Evolutionary conservation across 345 rosid genomes (phyloP), one percentile per base, ranked within the genome.

Genomic region (Streptanthus diversifolius): DNA sequence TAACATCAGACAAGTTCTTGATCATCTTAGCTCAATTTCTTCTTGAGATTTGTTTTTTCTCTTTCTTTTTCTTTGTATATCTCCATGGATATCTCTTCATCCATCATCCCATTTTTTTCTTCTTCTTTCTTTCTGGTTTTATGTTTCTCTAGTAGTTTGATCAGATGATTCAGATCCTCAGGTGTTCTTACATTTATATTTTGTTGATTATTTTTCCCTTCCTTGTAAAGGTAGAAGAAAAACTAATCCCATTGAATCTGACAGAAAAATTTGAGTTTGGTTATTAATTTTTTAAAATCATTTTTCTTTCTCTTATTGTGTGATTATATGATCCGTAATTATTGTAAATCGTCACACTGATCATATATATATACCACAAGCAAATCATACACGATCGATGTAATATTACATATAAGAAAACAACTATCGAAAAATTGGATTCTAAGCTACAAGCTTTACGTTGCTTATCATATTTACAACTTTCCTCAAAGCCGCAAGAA

Each of bases 1-100:
- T 83, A 88, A 85, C 88, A 85, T 91, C 81, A 88, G 92, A 88
- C 95, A 85, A 82, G 89, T 93, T 47, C 81, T 77, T 52, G 96
- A 88, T 21, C 88, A 83, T 76, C 83, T 91, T 13, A 67, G 65
- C 76, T 83, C 96, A 55, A 81, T 93, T 72, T 83, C 98, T 66
- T 77, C 73, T 76, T 92, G 90, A 80, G 66, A 66, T 53, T 55
- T 74, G 74, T 74, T 79, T 74, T 33, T 70, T n/a, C n/a, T 71
- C 66, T 72, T 83, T 85, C 79, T 81, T 84, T 44, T 30, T 30
- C 33, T 30, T 30, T 76, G 75, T 76, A 76, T 24, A 76, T 76
- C 75, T 75, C 59, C 64, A 43, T 35, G 74, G 79, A 69, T 68
- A 36, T 36, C 62, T 27, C 35, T 19, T 51, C 56, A 57, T 21